Evolutionary conservation across 75 land plant species (phyloP), one percentile per base, ranked within the genome.

Genomic region (Pseudotsuga menziesii): DNA sequence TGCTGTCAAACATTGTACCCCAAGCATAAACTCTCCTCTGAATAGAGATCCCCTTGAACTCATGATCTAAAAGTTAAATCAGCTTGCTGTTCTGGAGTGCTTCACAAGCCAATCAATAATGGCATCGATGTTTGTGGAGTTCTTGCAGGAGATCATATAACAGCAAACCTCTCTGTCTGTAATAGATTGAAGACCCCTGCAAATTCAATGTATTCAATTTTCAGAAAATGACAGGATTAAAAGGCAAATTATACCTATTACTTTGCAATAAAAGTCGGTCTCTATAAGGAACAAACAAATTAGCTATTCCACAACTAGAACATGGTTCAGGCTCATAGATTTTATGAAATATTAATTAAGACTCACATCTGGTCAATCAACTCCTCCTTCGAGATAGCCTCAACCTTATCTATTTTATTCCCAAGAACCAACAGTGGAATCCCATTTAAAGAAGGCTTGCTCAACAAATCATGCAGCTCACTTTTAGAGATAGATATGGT

Each of bases 81-180:
- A 88, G 62, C 85, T 86, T 59, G 86, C 84, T 61, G 91, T 84
- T 78, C 87, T 95, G 39, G 98, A 92, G 85, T 95, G 98, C 80
- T 93, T 95, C 72, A 95, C 87, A 36, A 95, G 93, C 98, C 98
- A 95, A 80, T 95, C 93, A 73, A 95, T 92, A 39, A 95, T 93
- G 29, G 77, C 81, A 64, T 95, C 95, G 41, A 95, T 95, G 80
- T 92, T 95, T 39, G 92, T 83, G 2, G 95, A 90, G 29, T 91
- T 90, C 75, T 92, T 95, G 90, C 98, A 95, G 12, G 98, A 95
- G 36, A 93, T 93, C 87, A 91, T 91, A 80, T 87, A 95, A 85
- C 98, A 95, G 78, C 90, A 89, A 29, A 95, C 93, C 82, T 95
- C 98, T 74, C 97, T 88, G 55, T 85, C 94, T 16, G 81, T 76